These are phyloP conservation scores for Epicoccum nigrum DNA, from an alignment of 2,329 filamentous ascomycete genomes.

Conservation along the genomic window DNA sequence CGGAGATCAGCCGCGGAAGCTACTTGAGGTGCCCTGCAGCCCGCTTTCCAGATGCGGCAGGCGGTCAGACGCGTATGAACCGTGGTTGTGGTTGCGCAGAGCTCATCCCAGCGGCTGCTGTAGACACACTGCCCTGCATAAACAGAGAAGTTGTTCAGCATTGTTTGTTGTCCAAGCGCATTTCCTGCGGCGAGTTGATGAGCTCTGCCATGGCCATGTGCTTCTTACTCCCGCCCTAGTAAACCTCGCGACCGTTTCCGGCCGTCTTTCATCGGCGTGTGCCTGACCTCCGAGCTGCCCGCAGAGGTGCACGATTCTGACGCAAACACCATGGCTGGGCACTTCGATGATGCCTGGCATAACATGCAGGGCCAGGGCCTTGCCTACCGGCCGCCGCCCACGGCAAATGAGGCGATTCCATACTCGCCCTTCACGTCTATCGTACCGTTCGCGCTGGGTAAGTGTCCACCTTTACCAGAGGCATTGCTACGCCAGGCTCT, in stretches of 20 bases:
- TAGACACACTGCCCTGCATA: not conserved
- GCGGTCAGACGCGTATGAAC: constrained; percentile 38
- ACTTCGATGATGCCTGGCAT: constrained; percentile 38
- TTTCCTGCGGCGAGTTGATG: constrained; percentile 7
- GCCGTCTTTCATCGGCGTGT: constrained; percentile 1
- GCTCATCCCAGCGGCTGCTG: constrained; percentile 1
- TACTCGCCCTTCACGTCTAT: constrained; percentile 83
- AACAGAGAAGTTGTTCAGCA: constrained; percentile 3
- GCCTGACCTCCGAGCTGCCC: constrained; percentile 6
- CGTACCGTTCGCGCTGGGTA: constrained; percentile 77
- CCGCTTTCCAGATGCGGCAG: constrained; percentile 27
- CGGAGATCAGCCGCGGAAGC: constrained; percentile 22
- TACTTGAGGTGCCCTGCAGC: constrained; percentile 11
- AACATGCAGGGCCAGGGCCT: constrained; percentile 42
- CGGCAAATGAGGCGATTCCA: constrained; percentile 76
- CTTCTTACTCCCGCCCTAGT: constrained; percentile 20
- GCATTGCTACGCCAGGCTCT: constrained; percentile 18
- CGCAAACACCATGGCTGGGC: constrained; percentile 31
- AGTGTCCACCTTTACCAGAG: constrained; percentile 35
- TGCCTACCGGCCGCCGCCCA: constrained; percentile 52
- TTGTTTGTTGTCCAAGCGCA: constrained; percentile 11
- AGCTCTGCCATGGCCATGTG: constrained; percentile 22
- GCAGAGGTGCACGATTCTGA: not conserved
- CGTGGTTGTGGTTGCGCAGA: not conserved
- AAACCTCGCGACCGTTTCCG: not conserved